These are phyloP conservation scores for Penicillium waksmanii DNA, from an alignment of 495 filamentous ascomycete species.

Conservation along the genomic window DNA sequence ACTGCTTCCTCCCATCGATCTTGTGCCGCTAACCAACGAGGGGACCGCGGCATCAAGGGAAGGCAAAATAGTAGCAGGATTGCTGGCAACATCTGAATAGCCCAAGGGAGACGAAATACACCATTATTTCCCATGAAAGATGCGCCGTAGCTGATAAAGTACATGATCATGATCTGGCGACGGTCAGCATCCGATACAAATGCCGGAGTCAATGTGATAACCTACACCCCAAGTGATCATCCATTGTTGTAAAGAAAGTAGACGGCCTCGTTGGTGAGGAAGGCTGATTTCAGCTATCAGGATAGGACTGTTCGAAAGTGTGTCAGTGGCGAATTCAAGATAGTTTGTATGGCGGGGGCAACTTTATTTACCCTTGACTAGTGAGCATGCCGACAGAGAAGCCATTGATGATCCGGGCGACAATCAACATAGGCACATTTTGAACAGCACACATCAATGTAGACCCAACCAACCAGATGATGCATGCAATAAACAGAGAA, in stretches of 20 bases:
- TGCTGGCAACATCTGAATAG: constrained; percentile 48
- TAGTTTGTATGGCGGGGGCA: not conserved
- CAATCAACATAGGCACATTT: constrained; percentile 24
- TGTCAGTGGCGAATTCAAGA: not conserved
- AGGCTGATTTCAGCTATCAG: constrained; percentile 29
- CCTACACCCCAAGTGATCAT: constrained; percentile 31
- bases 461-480: constrained; percentile 25
- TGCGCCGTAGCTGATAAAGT: constrained; percentile 27
- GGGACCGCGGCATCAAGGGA: constrained; percentile 62
- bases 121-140: constrained; percentile 21
- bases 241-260: constrained; percentile 27
- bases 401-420: constrained; percentile 22
- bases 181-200: not conserved
- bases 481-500: constrained; percentile 26
- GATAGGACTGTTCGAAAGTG: constrained; percentile 12
- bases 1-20: constrained; percentile 60
- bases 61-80: constrained; percentile 54
- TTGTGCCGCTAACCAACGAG: constrained; percentile 65
- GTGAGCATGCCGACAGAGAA: constrained; percentile 27
- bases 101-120: constrained; percentile 25
- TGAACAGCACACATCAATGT: constrained; percentile 29
- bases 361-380: constrained; percentile 22
- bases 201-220: not conserved
- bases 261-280: constrained; percentile 25
- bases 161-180: constrained; percentile 27